Evolutionary conservation across 1,284 basidiomycete genomes (phyloP).

Genomic region (Trichosporon asahii): DNA sequence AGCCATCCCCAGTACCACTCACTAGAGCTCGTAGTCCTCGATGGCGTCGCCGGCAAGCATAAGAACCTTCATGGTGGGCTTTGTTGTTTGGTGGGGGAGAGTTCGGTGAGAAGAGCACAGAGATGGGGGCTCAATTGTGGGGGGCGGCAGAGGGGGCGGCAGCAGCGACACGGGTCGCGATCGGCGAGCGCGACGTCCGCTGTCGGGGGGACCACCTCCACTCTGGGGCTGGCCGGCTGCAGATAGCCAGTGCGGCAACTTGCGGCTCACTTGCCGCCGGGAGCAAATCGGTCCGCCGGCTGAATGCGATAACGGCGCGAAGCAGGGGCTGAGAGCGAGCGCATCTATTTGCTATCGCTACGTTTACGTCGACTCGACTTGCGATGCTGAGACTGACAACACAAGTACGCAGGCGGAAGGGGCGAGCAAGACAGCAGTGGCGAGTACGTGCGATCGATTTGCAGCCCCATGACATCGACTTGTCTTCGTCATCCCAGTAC

Average conservation of each 20-base stretch:
- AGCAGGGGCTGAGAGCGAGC: too few relatives aligned
- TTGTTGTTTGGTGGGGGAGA: background rate
- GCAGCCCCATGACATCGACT: too few relatives aligned
- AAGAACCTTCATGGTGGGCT: constrained; percentile 18
- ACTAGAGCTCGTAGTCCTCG: constrained; percentile 28
- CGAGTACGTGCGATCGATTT: too few relatives aligned
- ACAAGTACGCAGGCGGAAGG: background rate
- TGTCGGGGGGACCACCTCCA: background rate
- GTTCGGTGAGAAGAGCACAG: background rate
- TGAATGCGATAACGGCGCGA: background rate
- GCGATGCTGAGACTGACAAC: background rate
- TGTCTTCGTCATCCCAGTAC: too few relatives aligned
- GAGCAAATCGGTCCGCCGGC: background rate
- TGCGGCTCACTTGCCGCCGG: background rate
- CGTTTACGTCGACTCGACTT: background rate
- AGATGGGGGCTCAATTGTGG: background rate
- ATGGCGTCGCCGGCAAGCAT: constrained; percentile 25
- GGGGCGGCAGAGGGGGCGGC: background rate
- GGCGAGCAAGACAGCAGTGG: too few relatives aligned
- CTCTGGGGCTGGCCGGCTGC: background rate
- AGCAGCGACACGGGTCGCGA: background rate
- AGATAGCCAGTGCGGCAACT: background rate
- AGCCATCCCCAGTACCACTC: background rate
- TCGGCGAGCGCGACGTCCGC: background rate
- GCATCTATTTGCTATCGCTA: background rate